Conservation (phyloP, 1,139 yeast genomes). For the Tardiomyces depauwii region DNA sequence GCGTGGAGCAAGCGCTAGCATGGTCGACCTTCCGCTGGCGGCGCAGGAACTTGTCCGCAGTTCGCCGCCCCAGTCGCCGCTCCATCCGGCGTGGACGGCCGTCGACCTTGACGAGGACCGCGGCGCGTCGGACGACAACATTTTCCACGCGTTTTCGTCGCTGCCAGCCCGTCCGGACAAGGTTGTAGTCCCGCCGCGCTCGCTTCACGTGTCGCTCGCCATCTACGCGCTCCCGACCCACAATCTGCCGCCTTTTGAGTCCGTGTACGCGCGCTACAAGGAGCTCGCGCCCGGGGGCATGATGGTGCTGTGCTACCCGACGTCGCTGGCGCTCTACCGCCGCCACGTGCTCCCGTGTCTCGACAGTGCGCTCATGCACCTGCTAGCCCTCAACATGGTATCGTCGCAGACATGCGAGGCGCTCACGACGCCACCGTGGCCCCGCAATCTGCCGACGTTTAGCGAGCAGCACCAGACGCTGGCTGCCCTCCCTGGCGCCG, state of each 20-base stretch:
- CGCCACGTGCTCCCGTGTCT: slow-evolving; percentile 15
- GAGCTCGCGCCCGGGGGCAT: slow-evolving; percentile 18
- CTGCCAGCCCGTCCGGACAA: not conserved
- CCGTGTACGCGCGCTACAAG: slow-evolving; percentile 11
- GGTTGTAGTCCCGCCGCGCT: slow-evolving; percentile 14
- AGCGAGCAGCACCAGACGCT: slow-evolving; percentile 9
- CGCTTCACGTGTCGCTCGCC: slow-evolving; percentile 14
- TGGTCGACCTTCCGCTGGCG: not conserved
- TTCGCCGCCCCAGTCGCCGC: not conserved
- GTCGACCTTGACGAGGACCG: not conserved
- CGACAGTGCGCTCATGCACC: slow-evolving; percentile 16
- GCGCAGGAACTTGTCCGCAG: not conserved
- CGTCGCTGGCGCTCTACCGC: slow-evolving; percentile 14
- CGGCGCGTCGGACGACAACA: not conserved
- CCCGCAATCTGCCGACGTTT: slow-evolving; percentile 9
- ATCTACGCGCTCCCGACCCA: slow-evolving; percentile 18
- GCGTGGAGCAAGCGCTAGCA: not conserved
- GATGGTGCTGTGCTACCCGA: slow-evolving; percentile 16
- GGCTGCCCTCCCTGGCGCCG: slow-evolving; percentile 8
- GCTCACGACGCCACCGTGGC: slow-evolving; percentile 14
- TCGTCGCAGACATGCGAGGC: slow-evolving; percentile 18
- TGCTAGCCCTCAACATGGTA: slow-evolving; percentile 17
- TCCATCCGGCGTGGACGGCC: not conserved
- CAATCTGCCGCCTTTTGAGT: slow-evolving; percentile 13
- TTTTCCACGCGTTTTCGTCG: not conserved